phyloP scores from a whole-genome alignment of 352 stramenopile genomes.

The Phytophthora boehmeriae region DNA sequence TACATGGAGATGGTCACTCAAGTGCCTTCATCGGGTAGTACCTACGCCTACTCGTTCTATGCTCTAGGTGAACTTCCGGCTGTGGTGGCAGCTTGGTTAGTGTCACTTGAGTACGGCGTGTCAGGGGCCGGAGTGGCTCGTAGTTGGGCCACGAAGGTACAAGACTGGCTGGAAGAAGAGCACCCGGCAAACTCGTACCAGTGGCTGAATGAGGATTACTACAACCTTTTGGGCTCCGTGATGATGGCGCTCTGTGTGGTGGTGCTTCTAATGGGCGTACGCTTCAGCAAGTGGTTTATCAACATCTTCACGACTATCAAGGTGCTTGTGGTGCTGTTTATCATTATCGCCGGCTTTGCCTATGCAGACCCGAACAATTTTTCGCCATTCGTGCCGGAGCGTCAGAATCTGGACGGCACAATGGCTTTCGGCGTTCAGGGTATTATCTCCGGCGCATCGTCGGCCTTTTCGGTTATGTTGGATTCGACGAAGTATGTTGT shows the following conservation, averaged over 20 bases:
- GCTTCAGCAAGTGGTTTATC: slow-evolving; percentile 90
- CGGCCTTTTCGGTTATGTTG: slow-evolving; percentile 94
- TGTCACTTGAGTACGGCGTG: slow-evolving; percentile 94
- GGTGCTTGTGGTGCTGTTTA: slow-evolving; percentile 90
- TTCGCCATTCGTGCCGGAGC: slow-evolving; percentile 75
- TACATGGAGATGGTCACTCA: slow-evolving; percentile 91
- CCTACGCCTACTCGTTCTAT: slow-evolving; percentile 94
- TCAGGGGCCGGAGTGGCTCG: slow-evolving; percentile 90
- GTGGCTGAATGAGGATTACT: slow-evolving; percentile 65
- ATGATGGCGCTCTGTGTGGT: slow-evolving; percentile 76
- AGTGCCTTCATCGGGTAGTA: slow-evolving; percentile 89
- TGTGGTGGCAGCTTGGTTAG: slow-evolving; percentile 83
- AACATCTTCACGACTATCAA: slow-evolving; percentile 89
- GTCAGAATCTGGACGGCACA: slow-evolving; percentile 26
- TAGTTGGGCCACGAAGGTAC: slow-evolving; percentile 92
- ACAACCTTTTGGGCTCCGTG: slow-evolving; percentile 61
- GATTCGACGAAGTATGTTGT: slow-evolving; percentile 95
- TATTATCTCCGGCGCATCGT: slow-evolving; percentile 81
- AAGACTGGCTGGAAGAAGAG: slow-evolving; percentile 63
- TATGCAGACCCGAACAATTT: slow-evolving; percentile 86
- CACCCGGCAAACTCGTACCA: slow-evolving; percentile 43
- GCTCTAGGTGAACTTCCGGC: slow-evolving; percentile 92
- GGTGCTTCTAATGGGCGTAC: slow-evolving; percentile 83
- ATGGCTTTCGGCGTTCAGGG: slow-evolving; percentile 51
- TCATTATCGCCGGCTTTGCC: slow-evolving; percentile 89